A percentile compares a stretch with the other conserved stretches of the same genome.
phyloP scores from a whole-genome alignment of 2,329 filamentous ascomycete species.

The Celoporthe dispersa region DNA sequence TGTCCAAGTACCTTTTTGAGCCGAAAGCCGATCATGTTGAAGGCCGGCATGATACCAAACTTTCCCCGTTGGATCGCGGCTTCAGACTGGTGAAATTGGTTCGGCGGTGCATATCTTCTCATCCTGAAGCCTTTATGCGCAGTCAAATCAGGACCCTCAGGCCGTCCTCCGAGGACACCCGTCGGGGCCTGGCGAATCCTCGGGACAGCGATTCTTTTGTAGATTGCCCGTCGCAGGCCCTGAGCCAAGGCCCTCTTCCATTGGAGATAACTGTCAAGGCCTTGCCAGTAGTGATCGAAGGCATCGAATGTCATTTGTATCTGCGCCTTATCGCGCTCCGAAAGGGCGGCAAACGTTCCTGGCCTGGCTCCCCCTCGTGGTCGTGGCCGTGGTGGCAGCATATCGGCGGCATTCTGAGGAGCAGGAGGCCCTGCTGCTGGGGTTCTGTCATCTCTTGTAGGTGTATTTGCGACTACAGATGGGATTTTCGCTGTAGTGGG shows the following conservation, averaged over 20 bases:
- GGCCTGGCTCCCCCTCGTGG: too few species aligned
- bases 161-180: neutral
- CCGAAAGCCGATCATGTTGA: neutral
- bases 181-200: neutral
- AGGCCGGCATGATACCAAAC: neutral
- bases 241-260: neutral
- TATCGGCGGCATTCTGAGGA: neutral
- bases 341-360: neutral
- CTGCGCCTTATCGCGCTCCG: neutral
- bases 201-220: neutral
- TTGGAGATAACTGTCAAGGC: neutral
- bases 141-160: neutral
- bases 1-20: neutral
- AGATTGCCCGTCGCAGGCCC: neutral
- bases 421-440: neutral
- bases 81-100: neutral
- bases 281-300: neutral
- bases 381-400: too few species aligned
- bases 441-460: neutral
- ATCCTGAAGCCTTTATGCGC: neutral
- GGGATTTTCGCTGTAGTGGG: accelerated
- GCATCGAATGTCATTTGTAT: neutral
- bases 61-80: neutral
- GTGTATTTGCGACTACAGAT: neutral
- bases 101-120: neutral